These are phyloP conservation scores for Pichia sp. DNA, from an alignment of 1,139 yeast genomes.

Conservation along the genomic window DNA sequence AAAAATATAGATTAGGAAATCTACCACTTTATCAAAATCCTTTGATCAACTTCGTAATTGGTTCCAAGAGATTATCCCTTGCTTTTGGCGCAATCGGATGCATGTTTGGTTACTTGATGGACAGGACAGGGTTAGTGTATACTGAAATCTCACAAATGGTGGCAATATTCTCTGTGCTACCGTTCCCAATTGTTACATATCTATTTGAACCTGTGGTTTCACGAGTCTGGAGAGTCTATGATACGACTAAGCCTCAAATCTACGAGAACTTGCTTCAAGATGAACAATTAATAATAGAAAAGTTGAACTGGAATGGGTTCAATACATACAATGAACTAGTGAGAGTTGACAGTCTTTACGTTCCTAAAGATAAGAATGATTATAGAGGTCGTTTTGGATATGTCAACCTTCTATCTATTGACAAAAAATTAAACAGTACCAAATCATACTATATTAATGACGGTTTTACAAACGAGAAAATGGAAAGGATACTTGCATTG, in stretches of 20 bases:
- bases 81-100: conserved; percentile 53
- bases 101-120: conserved; percentile 52
- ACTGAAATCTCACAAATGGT: conserved; percentile 47
- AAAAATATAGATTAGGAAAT: conserved; percentile 47
- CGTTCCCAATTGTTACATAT: conserved; percentile 50
- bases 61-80: conserved; percentile 49
- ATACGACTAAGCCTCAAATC: conserved; percentile 59
- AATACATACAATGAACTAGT: conserved; percentile 60
- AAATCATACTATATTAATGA: conserved; percentile 58
- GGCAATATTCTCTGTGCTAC: conserved; percentile 39
- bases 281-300: conserved; percentile 67
- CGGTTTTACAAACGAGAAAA: conserved; percentile 72
- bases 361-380: conserved; percentile 33
- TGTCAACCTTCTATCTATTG: conserved; percentile 53
- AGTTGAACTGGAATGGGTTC: conserved; percentile 62
- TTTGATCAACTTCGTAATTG: conserved; percentile 49
- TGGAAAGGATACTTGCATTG: conserved; percentile 83
- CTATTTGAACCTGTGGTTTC: conserved; percentile 66
- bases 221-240: conserved; percentile 65
- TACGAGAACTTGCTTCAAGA: conserved; percentile 54
- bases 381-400: conserved; percentile 44
- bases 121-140: conserved; percentile 54
- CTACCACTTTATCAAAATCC: conserved; percentile 56
- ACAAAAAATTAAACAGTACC: conserved; percentile 35
- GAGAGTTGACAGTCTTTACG: conserved; percentile 42